Conservation (phyloP, 2,329 filamentous ascomycete genomes). For the Ascochyta rabiei region DNA sequence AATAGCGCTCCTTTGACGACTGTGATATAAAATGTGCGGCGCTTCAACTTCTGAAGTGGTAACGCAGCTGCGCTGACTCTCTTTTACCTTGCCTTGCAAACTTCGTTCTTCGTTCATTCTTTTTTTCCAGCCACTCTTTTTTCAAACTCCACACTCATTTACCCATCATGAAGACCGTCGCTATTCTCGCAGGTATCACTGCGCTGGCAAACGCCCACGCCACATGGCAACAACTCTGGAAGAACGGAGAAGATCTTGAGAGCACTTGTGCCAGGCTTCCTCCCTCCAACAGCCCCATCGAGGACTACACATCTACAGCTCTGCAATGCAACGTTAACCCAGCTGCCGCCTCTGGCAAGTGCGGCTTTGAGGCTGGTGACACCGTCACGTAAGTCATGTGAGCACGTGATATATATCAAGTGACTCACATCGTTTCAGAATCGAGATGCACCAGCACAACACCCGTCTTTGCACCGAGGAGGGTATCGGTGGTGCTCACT, state of each 20-base stretch:
- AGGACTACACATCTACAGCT: slow-evolving; percentile 40
- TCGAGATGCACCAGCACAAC: slow-evolving; percentile 41
- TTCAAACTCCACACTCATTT: slow-evolving; percentile 16
- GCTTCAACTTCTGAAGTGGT: slow-evolving; percentile 14
- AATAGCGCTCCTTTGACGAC: slow-evolving; percentile 17
- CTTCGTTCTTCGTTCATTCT: slow-evolving; percentile 32
- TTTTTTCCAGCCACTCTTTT: slow-evolving; percentile 31
- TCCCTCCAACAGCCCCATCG: slow-evolving; percentile 36
- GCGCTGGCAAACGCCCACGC: slow-evolving; percentile 38
- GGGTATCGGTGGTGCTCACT: slow-evolving; percentile 50
- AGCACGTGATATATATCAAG: neutral
- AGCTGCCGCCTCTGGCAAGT: slow-evolving; percentile 34
- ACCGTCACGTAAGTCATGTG: slow-evolving; percentile 23
- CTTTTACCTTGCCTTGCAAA: slow-evolving; percentile 29
- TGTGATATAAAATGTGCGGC: slow-evolving; percentile 28
- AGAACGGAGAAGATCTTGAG: slow-evolving; percentile 39
- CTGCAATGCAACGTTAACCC: slow-evolving; percentile 40
- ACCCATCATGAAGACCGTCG: slow-evolving; percentile 35
- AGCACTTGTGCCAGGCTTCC: slow-evolving; percentile 38
- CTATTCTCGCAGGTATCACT: slow-evolving; percentile 33
- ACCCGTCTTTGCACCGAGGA: slow-evolving; percentile 30
- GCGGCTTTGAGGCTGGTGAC: slow-evolving; percentile 33
- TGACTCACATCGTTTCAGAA: slow-evolving; percentile 1
- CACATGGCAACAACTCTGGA: slow-evolving; percentile 40
- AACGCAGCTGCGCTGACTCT: slow-evolving; percentile 44